Base-by-base conservation (phyloP, 495 filamentous ascomycete genomes). In the Podospora pseudocomata region DNA sequence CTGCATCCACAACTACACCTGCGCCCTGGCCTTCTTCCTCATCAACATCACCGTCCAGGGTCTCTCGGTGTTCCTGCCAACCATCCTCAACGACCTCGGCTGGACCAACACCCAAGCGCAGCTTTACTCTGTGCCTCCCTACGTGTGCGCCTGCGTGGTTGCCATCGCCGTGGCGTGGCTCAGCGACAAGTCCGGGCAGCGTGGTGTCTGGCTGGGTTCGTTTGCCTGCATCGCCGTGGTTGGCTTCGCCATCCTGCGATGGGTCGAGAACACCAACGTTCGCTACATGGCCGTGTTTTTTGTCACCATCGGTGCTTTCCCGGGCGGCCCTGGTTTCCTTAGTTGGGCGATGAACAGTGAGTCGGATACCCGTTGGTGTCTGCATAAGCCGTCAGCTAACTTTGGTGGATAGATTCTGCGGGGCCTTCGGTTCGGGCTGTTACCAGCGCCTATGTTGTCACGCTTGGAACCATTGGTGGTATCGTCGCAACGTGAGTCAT, bases 371-470 rank as follows among this genome's bases (percentile, higher is more conserved):
- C 19, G 34, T 49, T 27, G 23, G 19, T 57, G 6, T 4, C 53
- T 66, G 23, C 26, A 7, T 23, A 5, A 27, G 19, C 2, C 54
- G 60, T 3, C 60, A 27, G 32, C 39, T 67, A 32, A 67, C 57
- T 53, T 16, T 56, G 4, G n/a, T 18, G 2, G n/a, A 6, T 11
- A 79, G 75, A 87, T 66, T 80, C 86, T 1, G 79, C 83, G 5
- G 85, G 86, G 2, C 84, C 86, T 0, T 79, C 85, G n/a, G 75
- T 87, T 26, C 81, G 86, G 15, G 86, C 86, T 20, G 84, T 87
- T 0, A 80, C 83, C 0, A 78, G 80, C 19, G 84, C 76, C 7
- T 88, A 82, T 67, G 80, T 87, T 56, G 84, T 88, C 39, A 81
- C 80, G 7, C 72, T 88, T 2, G 86, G 85, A 1, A 86, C 85